Evolutionary conservation across 1,284 basidiomycete species (phyloP).

Genomic region (Abortiporus biennis): DNA sequence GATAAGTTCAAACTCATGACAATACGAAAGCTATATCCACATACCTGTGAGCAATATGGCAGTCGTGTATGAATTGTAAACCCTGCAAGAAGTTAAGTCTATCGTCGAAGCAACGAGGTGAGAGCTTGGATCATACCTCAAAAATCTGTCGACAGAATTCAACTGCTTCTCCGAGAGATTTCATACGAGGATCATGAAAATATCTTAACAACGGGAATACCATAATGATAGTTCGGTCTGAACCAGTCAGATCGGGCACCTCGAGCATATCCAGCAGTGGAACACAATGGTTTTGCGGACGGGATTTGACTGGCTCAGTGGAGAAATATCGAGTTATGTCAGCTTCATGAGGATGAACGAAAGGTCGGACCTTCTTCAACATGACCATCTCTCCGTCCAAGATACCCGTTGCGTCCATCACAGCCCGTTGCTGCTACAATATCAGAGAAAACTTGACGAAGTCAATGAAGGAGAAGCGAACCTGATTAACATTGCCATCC

Average conservation of each 20-base stretch:
- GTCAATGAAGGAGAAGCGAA: background rate
- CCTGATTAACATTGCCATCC: background rate
- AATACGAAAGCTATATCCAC: conserved; percentile 1
- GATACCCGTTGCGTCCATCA: conserved; percentile 1
- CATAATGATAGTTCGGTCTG: background rate
- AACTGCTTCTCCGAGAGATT: conserved; percentile 11
- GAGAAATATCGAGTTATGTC: conserved; percentile 15
- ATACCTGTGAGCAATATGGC: conserved; percentile 13
- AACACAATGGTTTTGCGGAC: conserved; percentile 15
- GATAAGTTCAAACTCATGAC: background rate
- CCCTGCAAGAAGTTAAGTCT: conserved; percentile 18
- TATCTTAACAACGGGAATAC: background rate
- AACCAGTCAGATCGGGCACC: conserved; percentile 10
- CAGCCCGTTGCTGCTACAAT: background rate
- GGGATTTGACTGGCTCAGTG: conserved; percentile 13
- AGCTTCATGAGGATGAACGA: conserved; percentile 13
- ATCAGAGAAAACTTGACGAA: background rate
- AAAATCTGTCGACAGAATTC: conserved; percentile 15
- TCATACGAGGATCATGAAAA: conserved; percentile 10
- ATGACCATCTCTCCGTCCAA: background rate
- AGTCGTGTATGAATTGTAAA: conserved; percentile 29
- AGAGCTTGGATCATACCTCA: conserved; percentile 9
- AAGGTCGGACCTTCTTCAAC: background rate
- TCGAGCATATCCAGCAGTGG: conserved; percentile 19
- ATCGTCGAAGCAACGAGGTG: background rate